Evolutionary conservation across 2,329 filamentous ascomycete species (phyloP).

Genomic region (Epichloe brachyelytri): DNA sequence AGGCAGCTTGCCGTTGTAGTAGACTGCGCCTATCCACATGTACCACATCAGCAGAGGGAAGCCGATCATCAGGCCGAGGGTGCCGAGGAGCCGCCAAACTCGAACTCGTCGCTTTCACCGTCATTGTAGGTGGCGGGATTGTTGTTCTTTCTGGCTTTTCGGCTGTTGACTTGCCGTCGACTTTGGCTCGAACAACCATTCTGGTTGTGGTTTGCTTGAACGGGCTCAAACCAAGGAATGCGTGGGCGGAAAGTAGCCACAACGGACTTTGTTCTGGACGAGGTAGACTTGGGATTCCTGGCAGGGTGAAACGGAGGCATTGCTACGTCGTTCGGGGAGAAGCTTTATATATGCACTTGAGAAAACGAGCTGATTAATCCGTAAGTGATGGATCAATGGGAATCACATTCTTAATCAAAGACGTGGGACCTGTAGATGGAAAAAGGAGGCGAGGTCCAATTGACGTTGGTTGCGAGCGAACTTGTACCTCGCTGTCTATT

Average conservation of each 20-base stretch:
- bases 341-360: neutral
- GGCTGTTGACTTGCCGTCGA: too few species aligned
- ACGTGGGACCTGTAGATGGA: too few species aligned
- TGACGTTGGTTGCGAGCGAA: conserved; percentile 9
- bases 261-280: too few species aligned
- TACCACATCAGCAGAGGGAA: conserved; percentile 96
- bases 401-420: neutral
- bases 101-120: conserved; percentile 37
- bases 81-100: conserved; percentile 83
- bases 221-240: too few species aligned
- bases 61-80: conserved; percentile 72
- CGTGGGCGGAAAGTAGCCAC: too few species aligned
- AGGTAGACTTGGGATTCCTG: too few species aligned
- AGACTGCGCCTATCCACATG: conserved; percentile 95
- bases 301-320: neutral
- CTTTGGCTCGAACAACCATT: too few species aligned
- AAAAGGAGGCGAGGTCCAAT: too few species aligned
- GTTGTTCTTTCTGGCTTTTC: too few species aligned
- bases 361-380: neutral
- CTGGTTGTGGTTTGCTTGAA: too few species aligned
- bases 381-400: neutral
- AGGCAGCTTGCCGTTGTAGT: conserved; percentile 67
- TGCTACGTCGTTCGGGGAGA: neutral
- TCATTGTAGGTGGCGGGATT: too few species aligned
- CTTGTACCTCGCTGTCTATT: too few species aligned